phyloP scores from a whole-genome alignment of 306 rosid genomes.

The Trifolium pratense region DNA sequence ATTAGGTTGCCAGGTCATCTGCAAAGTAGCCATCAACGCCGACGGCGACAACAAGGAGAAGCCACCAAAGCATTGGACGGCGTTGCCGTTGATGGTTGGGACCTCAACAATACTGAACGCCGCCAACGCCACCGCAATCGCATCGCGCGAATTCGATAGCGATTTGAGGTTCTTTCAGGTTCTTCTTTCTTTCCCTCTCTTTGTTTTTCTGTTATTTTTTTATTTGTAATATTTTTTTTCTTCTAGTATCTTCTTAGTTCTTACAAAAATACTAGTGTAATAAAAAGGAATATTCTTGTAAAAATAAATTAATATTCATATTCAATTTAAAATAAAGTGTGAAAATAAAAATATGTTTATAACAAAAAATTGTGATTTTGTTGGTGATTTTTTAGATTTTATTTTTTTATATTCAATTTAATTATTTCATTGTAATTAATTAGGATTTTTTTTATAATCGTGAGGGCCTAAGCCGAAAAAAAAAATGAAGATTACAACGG shows the following conservation, averaged over 20 bases:
- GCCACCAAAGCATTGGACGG: slow-evolving; percentile 71
- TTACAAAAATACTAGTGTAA: not conserved
- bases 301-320: not conserved
- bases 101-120: slow-evolving; percentile 35
- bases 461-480: no score
- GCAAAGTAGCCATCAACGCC: slow-evolving; percentile 83
- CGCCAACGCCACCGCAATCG: slow-evolving; percentile 67
- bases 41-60: slow-evolving; percentile 47
- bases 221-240: not conserved
- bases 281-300: no score
- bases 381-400: no score
- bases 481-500: no score
- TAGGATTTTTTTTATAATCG: no score
- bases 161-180: not conserved
- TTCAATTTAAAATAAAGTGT: no score
- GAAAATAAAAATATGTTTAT: no score
- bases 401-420: no score
- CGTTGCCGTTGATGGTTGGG: slow-evolving; percentile 47
- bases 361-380: no score
- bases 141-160: slow-evolving; percentile 62
- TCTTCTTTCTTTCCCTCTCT: slow-evolving; percentile 38
- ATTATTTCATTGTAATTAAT: no score
- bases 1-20: slow-evolving; percentile 98
- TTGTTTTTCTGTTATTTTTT: not conserved
- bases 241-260: slow-evolving; percentile 37